Evolutionary conservation across 148 eudicot species (phyloP), one percentile per base, ranked within the genome.

Genomic region (Rhododendron simsii): DNA sequence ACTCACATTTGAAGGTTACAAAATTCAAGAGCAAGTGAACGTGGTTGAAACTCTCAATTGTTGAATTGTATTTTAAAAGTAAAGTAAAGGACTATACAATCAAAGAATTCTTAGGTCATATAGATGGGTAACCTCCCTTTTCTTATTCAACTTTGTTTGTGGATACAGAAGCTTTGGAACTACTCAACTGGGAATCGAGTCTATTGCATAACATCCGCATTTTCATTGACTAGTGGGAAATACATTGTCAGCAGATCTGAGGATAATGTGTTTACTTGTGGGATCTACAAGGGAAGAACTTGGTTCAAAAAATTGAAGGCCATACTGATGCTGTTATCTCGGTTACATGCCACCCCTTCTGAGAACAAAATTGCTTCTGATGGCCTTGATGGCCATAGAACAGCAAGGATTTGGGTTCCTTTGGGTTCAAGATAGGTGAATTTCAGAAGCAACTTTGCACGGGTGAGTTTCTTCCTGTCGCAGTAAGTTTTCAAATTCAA

Each of bases 191-290:
- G 98, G 82, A 97, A 97, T 90, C 91, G 78, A 81, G 82, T 84
- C 1, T 95, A 92, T 82, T 94, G 99, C 89, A 86, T 95, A 87
- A 92, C 91, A 53, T 88, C 99, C n/a, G 93, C 96, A 51, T 96
- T 96, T 84, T 96, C 98, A 2, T 96, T 95, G 69, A 92, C 98
- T 3, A 91, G 89, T 81, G 98, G 41, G 41, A 97, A 89, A 87
- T 97, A 94, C 88, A 93, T 97, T 83, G 95, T 97, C 55, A 93
- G 98, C 81, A 98, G 98, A 65, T 97, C 98, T 41, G 98, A 97
- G 87, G 99, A 97, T 90, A 85, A 88, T 91, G 96, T 84, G 90
- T 96, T 8, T 95, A 93, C 91, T 57, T 97, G 88, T 97, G 99
- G 98, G 96, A 94, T 92, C 87, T 95, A 61, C 96, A 92, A 83